Evolutionary conservation across 257 asterid species (phyloP).

Genomic region (Perilla frutescens): DNA sequence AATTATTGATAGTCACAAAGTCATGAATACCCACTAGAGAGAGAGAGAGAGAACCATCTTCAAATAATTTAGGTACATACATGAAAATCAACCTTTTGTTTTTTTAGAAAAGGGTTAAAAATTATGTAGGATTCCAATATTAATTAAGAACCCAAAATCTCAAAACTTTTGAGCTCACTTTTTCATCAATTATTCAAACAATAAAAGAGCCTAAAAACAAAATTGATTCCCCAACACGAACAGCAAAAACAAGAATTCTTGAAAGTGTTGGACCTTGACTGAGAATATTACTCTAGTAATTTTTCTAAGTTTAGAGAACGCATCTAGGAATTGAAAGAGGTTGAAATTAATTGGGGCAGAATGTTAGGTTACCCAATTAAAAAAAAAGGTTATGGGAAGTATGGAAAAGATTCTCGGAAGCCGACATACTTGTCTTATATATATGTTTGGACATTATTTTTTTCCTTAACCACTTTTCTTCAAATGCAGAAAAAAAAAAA

Average conservation of each 20-base stretch:
- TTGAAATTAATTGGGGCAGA: constrained; percentile 39
- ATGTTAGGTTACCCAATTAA: constrained; percentile 36
- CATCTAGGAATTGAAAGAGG: background rate
- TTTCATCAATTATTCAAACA: background rate
- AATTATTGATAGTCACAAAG: no score
- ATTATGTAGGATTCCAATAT: background rate
- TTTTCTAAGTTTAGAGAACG: constrained; percentile 2
- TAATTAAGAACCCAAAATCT: background rate
- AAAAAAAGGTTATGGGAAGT: constrained; percentile 23
- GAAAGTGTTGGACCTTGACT: constrained; percentile 39
- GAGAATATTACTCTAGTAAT: background rate
- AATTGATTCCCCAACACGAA: constrained; percentile 7
- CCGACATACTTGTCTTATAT: constrained; percentile 42
- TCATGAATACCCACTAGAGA: no score
- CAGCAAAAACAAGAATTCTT: constrained; percentile 22
- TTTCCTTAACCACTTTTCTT: constrained; percentile 33
- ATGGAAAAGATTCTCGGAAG: constrained; percentile 40
- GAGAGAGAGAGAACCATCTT: no score
- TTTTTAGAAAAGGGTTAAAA: background rate
- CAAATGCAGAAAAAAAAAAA: background rate
- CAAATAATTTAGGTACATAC: no score
- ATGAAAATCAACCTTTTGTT: no score
- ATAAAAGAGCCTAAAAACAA: background rate
- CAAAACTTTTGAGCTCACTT: background rate
- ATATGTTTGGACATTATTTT: constrained; percentile 36